phyloP scores from a whole-genome alignment of 441 rosid species.

The Erysimum cheiri region DNA sequence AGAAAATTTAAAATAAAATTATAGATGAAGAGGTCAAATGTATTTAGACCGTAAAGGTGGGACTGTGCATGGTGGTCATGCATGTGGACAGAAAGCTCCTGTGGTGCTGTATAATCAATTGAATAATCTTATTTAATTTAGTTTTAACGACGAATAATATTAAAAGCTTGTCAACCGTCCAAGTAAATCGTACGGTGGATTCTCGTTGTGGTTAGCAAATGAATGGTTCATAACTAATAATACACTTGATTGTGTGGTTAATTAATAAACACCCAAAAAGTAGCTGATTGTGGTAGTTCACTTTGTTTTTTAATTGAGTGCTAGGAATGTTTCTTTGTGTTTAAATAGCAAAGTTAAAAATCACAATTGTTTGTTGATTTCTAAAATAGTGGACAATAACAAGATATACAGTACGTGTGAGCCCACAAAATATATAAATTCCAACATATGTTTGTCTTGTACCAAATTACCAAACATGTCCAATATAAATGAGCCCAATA shows the following conservation, averaged over 20 bases:
- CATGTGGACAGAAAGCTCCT: conserved; percentile 33
- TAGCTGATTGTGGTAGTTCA: conserved; percentile 12
- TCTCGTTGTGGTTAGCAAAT: neutral
- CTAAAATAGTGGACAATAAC: too few relatives aligned
- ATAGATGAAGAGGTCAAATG: conserved; percentile 38
- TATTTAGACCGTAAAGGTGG: conserved; percentile 33
- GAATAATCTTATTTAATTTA: neutral
- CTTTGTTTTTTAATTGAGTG: neutral
- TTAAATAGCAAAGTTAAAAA: neutral
- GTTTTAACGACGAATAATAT: neutral
- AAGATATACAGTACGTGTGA: too few relatives aligned
- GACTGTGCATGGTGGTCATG: conserved; percentile 33
- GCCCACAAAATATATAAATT: neutral
- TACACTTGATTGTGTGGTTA: neutral
- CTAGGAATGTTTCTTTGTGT: neutral
- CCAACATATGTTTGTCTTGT: neutral
- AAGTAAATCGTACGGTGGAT: conserved; percentile 2
- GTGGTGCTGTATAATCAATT: conserved; percentile 7
- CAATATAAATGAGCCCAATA: conserved; percentile 1
- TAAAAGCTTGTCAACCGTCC: conserved; percentile 17
- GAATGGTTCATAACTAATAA: neutral
- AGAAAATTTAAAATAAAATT: neutral
- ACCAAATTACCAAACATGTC: neutral
- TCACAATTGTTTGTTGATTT: neutral
- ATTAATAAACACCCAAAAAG: neutral